These are phyloP conservation scores for Pouteria glomerata DNA, from an alignment of 148 eudicot species.

Conservation along the genomic window DNA sequence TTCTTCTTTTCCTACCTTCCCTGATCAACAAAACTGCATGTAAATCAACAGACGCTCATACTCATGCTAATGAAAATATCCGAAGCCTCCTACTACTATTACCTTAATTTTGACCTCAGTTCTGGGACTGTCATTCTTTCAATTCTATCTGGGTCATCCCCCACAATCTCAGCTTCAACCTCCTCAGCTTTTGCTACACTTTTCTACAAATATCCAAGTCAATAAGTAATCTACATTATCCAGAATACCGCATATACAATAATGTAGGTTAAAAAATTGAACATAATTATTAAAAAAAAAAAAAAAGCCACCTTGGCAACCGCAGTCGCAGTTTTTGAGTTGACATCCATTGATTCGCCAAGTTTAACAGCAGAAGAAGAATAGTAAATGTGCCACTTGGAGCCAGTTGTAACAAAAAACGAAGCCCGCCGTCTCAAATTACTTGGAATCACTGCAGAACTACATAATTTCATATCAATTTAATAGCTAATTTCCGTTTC, in stretches of 20 bases:
- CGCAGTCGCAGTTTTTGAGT: conserved; percentile 17
- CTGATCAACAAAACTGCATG: background rate
- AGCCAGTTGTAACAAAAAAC: conserved; percentile 21
- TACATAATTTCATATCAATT: conserved; percentile 20
- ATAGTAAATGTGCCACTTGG: conserved; percentile 15
- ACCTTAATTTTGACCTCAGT: conserved; percentile 63
- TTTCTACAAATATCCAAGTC: conserved; percentile 23
- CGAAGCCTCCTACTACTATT: background rate
- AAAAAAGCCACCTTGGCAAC: conserved; percentile 12
- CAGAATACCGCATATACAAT: background rate
- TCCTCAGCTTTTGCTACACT: conserved; percentile 13
- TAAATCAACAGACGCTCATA: background rate
- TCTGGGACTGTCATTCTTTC: conserved; percentile 60
- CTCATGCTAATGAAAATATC: background rate
- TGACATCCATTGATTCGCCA: conserved; percentile 12
- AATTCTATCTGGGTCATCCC: conserved; percentile 25
- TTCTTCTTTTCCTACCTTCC: background rate
- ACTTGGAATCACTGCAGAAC: conserved; percentile 37
- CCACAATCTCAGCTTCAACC: conserved; percentile 19
- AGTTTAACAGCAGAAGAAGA: conserved; percentile 13
- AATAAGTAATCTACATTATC: background rate
- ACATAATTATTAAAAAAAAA: background rate
- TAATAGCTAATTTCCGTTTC: background rate
- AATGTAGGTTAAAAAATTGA: background rate
- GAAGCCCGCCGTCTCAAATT: conserved; percentile 18